A percentile compares a stretch with the other conserved stretches of the same genome.
Evolutionary conservation across 208 protist genomes (phyloP).

Genomic region (Trichomonas vaginalis): DNA sequence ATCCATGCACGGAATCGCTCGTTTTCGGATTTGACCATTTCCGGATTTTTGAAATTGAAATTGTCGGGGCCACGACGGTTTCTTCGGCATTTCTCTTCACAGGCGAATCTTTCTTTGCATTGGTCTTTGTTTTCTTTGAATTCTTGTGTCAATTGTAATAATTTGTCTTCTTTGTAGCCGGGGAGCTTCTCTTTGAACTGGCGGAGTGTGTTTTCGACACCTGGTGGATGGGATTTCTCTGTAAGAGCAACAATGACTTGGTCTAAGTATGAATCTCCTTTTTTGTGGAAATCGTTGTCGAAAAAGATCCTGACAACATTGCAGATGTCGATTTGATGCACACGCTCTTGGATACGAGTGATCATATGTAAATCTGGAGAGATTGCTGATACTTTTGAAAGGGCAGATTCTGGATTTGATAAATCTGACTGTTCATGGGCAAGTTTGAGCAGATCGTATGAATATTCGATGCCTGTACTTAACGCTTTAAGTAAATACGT

Average conservation of each 20-base stretch:
- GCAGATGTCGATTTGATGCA: background rate
- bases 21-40: background rate
- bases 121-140: background rate
- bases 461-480: background rate
- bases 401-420: background rate
- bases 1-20: background rate
- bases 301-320: background rate
- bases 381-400: background rate
- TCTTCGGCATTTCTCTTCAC: background rate
- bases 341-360: background rate
- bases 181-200: background rate
- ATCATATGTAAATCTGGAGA: background rate
- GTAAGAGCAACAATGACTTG: background rate
- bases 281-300: background rate
- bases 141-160: background rate
- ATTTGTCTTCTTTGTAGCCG: background rate
- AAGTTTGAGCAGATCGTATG: background rate
- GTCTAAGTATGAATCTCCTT: background rate
- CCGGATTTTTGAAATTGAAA: background rate
- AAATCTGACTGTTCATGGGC: background rate
- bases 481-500: background rate
- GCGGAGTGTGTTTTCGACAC: background rate
- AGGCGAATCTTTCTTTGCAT: background rate
- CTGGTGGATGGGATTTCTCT: background rate
- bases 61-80: background rate